Evolutionary conservation across 805 yeast species (phyloP).

Genomic region (Teunomyces funiuensis): DNA sequence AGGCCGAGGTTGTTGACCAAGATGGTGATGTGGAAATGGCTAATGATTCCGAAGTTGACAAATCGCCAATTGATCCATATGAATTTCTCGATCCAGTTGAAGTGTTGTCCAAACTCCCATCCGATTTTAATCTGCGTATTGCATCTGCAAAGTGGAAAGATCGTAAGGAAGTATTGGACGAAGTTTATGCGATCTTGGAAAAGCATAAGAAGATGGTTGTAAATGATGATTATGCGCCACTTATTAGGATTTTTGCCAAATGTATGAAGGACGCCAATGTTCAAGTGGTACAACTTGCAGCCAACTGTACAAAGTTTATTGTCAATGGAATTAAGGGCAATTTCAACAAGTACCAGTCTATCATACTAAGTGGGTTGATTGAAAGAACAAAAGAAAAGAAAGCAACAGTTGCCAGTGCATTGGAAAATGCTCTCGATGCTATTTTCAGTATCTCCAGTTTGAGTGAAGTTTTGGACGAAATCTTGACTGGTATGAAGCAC

Average conservation of each 20-base stretch:
- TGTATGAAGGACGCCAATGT: slow-evolving; percentile 86
- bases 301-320: slow-evolving; percentile 59
- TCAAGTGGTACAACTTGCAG: slow-evolving; percentile 79
- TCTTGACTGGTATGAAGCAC: slow-evolving; percentile 60
- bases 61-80: slow-evolving; percentile 54
- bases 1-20: slow-evolving; percentile 1
- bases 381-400: slow-evolving; percentile 91
- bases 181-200: slow-evolving; percentile 45
- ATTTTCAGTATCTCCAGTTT: slow-evolving; percentile 53
- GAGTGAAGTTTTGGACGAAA: slow-evolving; percentile 57
- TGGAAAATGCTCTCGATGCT: slow-evolving; percentile 65
- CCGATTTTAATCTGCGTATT: slow-evolving; percentile 54
- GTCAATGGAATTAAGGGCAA: slow-evolving; percentile 63
- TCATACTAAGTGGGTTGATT: slow-evolving; percentile 60
- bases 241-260: slow-evolving; percentile 65
- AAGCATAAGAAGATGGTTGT: slow-evolving; percentile 56
- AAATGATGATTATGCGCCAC: slow-evolving; percentile 61
- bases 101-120: slow-evolving; percentile 64
- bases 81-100: slow-evolving; percentile 71
- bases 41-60: slow-evolving; percentile 18
- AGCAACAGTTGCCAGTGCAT: slow-evolving; percentile 68
- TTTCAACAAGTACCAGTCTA: slow-evolving; percentile 54
- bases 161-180: slow-evolving; percentile 80
- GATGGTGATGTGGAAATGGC: slow-evolving; percentile 30
- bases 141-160: slow-evolving; percentile 84